Evolutionary conservation across 2,329 filamentous ascomycete genomes (phyloP).

Genomic region (Talaromyces atroroseus): DNA sequence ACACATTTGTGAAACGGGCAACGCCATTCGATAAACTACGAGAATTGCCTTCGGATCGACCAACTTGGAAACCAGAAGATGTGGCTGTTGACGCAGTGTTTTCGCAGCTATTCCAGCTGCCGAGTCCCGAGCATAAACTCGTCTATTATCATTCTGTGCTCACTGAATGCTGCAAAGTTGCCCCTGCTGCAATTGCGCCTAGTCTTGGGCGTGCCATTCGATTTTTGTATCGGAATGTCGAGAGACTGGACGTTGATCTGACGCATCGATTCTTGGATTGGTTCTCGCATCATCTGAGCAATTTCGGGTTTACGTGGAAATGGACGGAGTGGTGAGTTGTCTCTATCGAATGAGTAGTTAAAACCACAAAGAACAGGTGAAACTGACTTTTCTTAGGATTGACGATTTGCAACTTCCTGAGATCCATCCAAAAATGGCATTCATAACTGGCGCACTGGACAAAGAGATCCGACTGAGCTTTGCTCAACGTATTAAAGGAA

Average conservation of each 20-base stretch:
- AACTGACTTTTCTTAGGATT: constrained; percentile 45
- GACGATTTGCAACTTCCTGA: constrained; percentile 74
- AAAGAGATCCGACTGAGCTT: constrained; percentile 97
- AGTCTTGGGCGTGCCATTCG: constrained; percentile 89
- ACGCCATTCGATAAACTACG: constrained; percentile 87
- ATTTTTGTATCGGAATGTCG: constrained; percentile 77
- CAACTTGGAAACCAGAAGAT: constrained; percentile 96
- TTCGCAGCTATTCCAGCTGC: constrained; percentile 85
- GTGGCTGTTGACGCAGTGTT: constrained; percentile 97
- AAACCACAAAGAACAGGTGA: neutral
- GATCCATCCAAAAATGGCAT: constrained; percentile 83
- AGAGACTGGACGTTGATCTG: constrained; percentile 81
- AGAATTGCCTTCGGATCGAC: constrained; percentile 55
- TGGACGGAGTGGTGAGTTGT: constrained; percentile 81
- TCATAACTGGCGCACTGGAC: constrained; percentile 83
- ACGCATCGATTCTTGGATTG: constrained; percentile 87
- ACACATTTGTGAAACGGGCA: constrained; percentile 88
- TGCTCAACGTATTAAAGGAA: constrained; percentile 91
- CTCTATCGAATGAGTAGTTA: neutral
- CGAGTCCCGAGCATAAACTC: constrained; percentile 81
- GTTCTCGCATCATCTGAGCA: constrained; percentile 96
- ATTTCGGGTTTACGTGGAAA: constrained; percentile 99
- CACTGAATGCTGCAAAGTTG: constrained; percentile 92
- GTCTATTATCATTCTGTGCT: constrained; percentile 96
- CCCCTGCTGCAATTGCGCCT: constrained; percentile 91